Base-by-base conservation (phyloP, 441 rosid species). In the Brassica hybrid region DNA sequence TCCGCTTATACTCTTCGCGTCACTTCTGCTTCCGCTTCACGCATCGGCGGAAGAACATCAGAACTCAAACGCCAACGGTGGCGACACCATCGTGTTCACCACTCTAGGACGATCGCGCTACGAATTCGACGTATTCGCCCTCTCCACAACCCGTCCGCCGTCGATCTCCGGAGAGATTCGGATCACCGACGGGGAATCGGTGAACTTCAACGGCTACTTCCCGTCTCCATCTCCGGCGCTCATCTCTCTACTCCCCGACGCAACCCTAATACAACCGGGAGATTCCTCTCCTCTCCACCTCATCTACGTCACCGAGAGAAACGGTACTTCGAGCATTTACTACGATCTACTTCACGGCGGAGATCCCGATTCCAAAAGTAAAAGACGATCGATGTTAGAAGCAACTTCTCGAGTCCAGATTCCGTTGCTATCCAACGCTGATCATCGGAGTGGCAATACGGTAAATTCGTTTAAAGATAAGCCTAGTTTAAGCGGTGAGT, bases 181-280 rank as follows among this genome's bases (percentile, higher is more conserved):
- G 8, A 56, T 94, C 85, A 92, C 97, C 65, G 96, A 94, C 50
- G 94, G 97, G 6, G 45, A 81, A 21, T 86, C 94, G 0, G 84
- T 94, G 5, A 94, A 94, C 36, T 94, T 87, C 85, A 94, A 91
- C 82, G 98, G 98, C 4, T 85, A 88, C 68, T 94, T 92, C 72
- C 94, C 92, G 4, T 79, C 89, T 4, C 83, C 91, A 10, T 65
- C 90, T 5, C 41, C 84, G 17, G 82, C 83, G 7, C 78, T 86
- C 36, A 73, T 80, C 64, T 84, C 90, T 61, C 81, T 86, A 6
- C 58, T 83, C 1, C 72, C 79, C 58, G 71, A 83, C 23, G 81
- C 2, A 73, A 23, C 83, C 72, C n/a, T 78, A 4, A 71, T 81
- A 27, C 71, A 80, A 18, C 8, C 30, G 17, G 66, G 50, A 8